Conservation (phyloP, 2,329 filamentous ascomycete genomes). For the Alternaria metachromatica region DNA sequence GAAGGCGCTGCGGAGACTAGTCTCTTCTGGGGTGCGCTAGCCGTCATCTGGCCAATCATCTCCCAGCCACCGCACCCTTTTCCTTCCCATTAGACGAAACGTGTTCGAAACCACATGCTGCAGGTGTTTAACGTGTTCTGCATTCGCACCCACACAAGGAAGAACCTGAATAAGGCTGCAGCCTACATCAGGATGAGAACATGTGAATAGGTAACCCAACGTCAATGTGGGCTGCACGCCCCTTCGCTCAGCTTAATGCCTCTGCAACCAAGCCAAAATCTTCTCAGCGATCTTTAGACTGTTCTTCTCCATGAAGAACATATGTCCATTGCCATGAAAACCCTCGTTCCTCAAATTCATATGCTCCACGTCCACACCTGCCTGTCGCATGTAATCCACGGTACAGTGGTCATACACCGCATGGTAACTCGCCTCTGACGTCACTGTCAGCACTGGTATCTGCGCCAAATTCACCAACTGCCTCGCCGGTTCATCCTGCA, state of each 20-base stretch:
- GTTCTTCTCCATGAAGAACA: conserved; percentile 46
- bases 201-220: neutral
- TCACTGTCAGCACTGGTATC: conserved; percentile 59
- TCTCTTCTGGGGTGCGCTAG: neutral
- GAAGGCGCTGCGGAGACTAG: neutral
- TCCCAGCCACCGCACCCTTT: neutral
- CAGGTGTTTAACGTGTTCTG: neutral
- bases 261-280: neutral
- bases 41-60: neutral
- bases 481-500: conserved; percentile 51
- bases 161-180: neutral
- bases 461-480: conserved; percentile 57
- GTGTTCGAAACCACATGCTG: neutral
- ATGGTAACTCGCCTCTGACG: conserved; percentile 62
- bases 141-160: neutral
- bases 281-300: conserved; percentile 21
- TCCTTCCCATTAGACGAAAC: neutral
- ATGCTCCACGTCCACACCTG: conserved; percentile 33
- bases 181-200: neutral
- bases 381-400: conserved; percentile 59
- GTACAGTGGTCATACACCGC: conserved; percentile 63
- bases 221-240: neutral
- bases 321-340: conserved; percentile 62
- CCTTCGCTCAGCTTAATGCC: neutral
- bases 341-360: conserved; percentile 61